phyloP scores from a whole-genome alignment of 176 grass and related monocot genomes.

The Zoysia japonica region DNA sequence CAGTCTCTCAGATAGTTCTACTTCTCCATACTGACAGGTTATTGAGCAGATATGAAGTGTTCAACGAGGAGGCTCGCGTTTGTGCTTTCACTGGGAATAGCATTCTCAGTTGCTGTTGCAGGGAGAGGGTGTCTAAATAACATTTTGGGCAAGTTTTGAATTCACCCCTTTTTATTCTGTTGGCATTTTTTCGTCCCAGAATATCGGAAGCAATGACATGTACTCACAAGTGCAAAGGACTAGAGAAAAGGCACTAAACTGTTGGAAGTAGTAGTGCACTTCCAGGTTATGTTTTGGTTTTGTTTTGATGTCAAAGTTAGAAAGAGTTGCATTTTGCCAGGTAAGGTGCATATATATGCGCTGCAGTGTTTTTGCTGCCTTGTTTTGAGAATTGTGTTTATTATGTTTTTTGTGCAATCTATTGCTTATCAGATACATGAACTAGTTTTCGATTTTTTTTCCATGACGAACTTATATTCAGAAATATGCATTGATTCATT shows the following conservation, averaged over 20 bases:
- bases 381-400: not conserved
- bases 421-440: not conserved
- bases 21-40: slow-evolving; percentile 11
- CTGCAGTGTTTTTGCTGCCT: not conserved
- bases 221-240: not conserved
- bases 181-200: slow-evolving; percentile 1
- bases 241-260: not conserved
- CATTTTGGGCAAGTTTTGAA: slow-evolving; percentile 41
- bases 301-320: not conserved
- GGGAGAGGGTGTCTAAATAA: slow-evolving; percentile 22
- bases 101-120: not conserved
- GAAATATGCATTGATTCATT: not conserved
- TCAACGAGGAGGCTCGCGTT: slow-evolving; percentile 3
- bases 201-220: not conserved
- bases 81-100: slow-evolving; percentile 30
- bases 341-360: not conserved
- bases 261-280: not conserved
- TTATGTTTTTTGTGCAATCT: not conserved
- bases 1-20: not conserved
- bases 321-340: not conserved
- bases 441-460: not conserved
- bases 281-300: not conserved
- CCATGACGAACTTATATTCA: not conserved
- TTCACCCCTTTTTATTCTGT: not conserved
- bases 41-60: slow-evolving; percentile 30